Base-by-base conservation (phyloP, 306 rosid genomes). In the Fragaria vesca region DNA sequence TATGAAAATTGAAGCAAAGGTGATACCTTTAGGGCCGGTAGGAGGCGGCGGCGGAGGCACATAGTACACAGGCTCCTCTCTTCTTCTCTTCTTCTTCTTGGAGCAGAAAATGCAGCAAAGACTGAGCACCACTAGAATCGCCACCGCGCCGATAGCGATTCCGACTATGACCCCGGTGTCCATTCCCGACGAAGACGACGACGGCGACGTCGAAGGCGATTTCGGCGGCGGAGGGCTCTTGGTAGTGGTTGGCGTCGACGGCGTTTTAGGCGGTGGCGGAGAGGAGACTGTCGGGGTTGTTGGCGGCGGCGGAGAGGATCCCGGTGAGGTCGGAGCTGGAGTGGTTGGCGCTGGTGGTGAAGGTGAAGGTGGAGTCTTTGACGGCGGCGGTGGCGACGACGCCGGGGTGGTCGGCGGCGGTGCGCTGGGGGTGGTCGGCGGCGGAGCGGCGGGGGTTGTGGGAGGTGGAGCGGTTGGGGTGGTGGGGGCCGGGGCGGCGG, bases 41-140 rank as follows among this genome's bases (percentile, higher is more conserved):
- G 80, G 73, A 20, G 88, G 83, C 58, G 81, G 90, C n/a, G 88
- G 88, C 9, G 87, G 92, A 15, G 87, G 97, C 45, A 60, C 81
- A 75, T 90, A 87, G 77, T 87, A 79, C 18, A 18, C 89, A 40
- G 86, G 90, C 40, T 88, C 92, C 32, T 77, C 87, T 54, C 81
- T 81, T 63, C 91, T 90, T 66, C 93, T 90, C 86, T 86, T 88
- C 85, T 87, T 93, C 89, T 88, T 93, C 88, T 86, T 96, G 17
- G 83, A 71, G 40, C 90, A 80, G 73, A 89, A 93, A 32, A 96
- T 62, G 81, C 89, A 91, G 32, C 82, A 75, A 60, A 91, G 12
- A 77, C 89, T 88, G 47, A 96, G 38, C 54, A 93, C 84, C 46
- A 86, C 58, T 21, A 96, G 74, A 34, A 96, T 21, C 62, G 84